These are phyloP conservation scores for Aquanectria penicillioides DNA, from an alignment of 2,329 filamentous ascomycete species.

Conservation along the genomic window DNA sequence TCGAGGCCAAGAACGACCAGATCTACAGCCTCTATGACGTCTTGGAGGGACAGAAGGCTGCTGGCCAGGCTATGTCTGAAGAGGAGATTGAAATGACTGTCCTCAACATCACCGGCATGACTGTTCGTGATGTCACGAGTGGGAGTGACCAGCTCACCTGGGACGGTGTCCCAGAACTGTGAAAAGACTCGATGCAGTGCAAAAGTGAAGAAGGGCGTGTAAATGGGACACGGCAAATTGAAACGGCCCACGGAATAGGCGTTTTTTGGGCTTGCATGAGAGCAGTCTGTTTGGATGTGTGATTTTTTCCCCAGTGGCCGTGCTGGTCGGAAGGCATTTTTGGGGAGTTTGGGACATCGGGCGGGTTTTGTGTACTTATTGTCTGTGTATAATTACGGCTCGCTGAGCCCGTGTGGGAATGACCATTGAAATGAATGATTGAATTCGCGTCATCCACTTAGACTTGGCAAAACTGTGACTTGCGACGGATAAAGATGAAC, in stretches of 20 bases:
- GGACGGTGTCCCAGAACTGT: constrained; percentile 51
- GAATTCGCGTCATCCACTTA: constrained; percentile 24
- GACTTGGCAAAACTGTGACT: neutral
- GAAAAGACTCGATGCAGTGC: constrained; percentile 8
- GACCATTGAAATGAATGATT: constrained; percentile 33
- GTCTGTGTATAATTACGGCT: constrained; percentile 34
- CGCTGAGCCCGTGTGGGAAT: constrained; percentile 33
- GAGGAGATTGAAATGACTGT: constrained; percentile 73
- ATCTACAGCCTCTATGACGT: constrained; percentile 88
- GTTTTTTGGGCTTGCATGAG: constrained; percentile 32
- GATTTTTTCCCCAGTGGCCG: constrained; percentile 19
- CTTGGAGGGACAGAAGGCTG: constrained; percentile 79
- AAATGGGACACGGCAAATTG: constrained; percentile 27
- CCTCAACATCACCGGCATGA: constrained; percentile 61
- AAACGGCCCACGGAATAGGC: constrained; percentile 33
- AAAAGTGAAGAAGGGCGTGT: constrained; percentile 21
- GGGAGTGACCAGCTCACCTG: constrained; percentile 53
- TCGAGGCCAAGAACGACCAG: constrained; percentile 80
- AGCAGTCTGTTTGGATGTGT: constrained; percentile 27
- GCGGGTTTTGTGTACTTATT: constrained; percentile 28
- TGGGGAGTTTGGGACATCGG: constrained; percentile 36
- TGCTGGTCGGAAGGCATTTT: constrained; percentile 37
- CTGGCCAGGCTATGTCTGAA: constrained; percentile 70
- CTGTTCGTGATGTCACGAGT: constrained; percentile 52
- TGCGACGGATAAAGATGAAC: constrained; percentile 18